phyloP scores from a whole-genome alignment of 1,139 yeast species.

The Pichia cactophila region DNA sequence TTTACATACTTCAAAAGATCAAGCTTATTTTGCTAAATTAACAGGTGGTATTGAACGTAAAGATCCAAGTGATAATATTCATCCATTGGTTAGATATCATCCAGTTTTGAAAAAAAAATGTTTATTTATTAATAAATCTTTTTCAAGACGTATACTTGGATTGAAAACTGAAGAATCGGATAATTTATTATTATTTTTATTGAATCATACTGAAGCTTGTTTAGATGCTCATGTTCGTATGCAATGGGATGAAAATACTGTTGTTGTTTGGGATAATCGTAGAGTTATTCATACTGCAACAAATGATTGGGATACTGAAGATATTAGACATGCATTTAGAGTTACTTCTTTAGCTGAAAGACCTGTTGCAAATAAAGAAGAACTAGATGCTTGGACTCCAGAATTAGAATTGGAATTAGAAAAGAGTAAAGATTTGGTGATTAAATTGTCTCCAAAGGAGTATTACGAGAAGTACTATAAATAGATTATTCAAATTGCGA shows the following conservation, averaged over 20 bases:
- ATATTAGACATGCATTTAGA: slow-evolving; percentile 59
- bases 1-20: slow-evolving; percentile 61
- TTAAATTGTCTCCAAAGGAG: slow-evolving; percentile 15
- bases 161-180: slow-evolving; percentile 59
- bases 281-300: slow-evolving; percentile 57
- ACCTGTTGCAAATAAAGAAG: slow-evolving; percentile 26
- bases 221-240: slow-evolving; percentile 52
- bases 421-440: slow-evolving; percentile 11
- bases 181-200: slow-evolving; percentile 45
- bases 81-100: slow-evolving; percentile 62
- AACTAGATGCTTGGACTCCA: slow-evolving; percentile 25
- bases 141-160: slow-evolving; percentile 56
- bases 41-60: slow-evolving; percentile 60
- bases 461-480: slow-evolving; percentile 11
- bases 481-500: background rate
- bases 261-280: slow-evolving; percentile 69
- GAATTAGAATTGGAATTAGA: slow-evolving; percentile 19
- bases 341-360: slow-evolving; percentile 58
- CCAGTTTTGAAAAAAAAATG: slow-evolving; percentile 61
- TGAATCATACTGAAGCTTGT: slow-evolving; percentile 41
- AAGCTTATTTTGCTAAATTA: slow-evolving; percentile 47
- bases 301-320: slow-evolving; percentile 51
- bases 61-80: slow-evolving; percentile 49
- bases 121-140: slow-evolving; percentile 52
- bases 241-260: slow-evolving; percentile 51